Percentiles rank a stretch among this genome's conserved stretches.
Conservation (phyloP, 805 yeast genomes). For the Metschnikowia colocasiae region DNA sequence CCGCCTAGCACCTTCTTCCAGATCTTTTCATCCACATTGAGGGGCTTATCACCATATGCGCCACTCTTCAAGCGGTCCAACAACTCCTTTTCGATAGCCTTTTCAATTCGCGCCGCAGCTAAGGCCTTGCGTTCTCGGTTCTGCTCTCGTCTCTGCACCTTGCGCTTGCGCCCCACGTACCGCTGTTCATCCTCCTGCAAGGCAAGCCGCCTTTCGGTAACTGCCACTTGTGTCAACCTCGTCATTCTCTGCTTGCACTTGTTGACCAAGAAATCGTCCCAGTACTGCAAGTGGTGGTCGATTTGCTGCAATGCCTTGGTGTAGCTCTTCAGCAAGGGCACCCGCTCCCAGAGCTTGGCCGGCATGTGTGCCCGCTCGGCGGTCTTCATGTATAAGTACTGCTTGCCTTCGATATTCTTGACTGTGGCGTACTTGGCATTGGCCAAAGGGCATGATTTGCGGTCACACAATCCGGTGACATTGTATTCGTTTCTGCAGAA, state of each 20-base stretch:
- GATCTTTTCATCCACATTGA: constrained; percentile 91
- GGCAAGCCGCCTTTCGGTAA: constrained; percentile 91
- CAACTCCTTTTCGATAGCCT: constrained; percentile 92
- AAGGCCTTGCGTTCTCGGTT: constrained; percentile 95
- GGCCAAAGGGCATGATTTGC: constrained; percentile 95
- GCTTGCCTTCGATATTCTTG: constrained; percentile 70
- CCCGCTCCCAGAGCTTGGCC: constrained; percentile 89
- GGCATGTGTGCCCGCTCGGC: constrained; percentile 98
- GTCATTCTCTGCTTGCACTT: constrained; percentile 96
- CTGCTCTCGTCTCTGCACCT: constrained; percentile 91
- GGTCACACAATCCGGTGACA: constrained; percentile 87
- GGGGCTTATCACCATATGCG: constrained; percentile 96
- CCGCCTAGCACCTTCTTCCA: constrained; percentile 91
- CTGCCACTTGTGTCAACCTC: constrained; percentile 89
- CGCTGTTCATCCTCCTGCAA: constrained; percentile 88
- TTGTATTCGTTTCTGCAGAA: constrained; percentile 96
- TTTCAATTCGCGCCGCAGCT: constrained; percentile 94
- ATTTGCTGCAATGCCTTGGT: constrained; percentile 83
- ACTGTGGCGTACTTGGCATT: constrained; percentile 89
- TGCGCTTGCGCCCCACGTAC: constrained; percentile 87
- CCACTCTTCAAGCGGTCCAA: constrained; percentile 94
- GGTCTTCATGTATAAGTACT: constrained; percentile 90
- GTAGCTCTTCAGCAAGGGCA: constrained; percentile 85
- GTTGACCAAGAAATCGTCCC: constrained; percentile 89
- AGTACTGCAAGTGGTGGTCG: constrained; percentile 80